phyloP scores from a whole-genome alignment of 164 flowering plant species.

The Vitis riparia region DNA sequence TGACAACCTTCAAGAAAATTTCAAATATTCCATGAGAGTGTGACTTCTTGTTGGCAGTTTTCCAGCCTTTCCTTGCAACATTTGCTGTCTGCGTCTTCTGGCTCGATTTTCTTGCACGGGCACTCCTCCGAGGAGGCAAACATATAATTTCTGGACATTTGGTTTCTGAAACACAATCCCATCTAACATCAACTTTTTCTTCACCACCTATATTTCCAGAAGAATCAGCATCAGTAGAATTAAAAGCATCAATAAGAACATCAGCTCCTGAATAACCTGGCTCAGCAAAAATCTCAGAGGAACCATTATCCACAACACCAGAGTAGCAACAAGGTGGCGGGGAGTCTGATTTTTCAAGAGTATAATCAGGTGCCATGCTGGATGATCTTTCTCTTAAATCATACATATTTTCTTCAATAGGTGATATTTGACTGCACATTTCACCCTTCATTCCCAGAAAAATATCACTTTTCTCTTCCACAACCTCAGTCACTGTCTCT shows the following conservation, averaged over 20 bases:
- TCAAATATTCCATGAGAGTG: slow-evolving; percentile 8
- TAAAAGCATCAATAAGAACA: slow-evolving; percentile 14
- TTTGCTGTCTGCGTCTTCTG: slow-evolving; percentile 25
- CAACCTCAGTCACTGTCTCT: slow-evolving; percentile 6
- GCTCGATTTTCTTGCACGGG: slow-evolving; percentile 25
- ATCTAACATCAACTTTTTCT: slow-evolving; percentile 18
- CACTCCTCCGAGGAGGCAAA: slow-evolving; percentile 33
- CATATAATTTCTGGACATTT: slow-evolving; percentile 21
- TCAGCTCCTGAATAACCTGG: slow-evolving; percentile 19
- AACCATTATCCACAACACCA: slow-evolving; percentile 6
- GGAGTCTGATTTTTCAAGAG: slow-evolving; percentile 20
- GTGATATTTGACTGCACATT: slow-evolving; percentile 1
- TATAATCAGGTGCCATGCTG: not conserved
- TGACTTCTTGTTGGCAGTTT: slow-evolving; percentile 15
- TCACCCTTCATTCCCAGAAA: slow-evolving; percentile 6
- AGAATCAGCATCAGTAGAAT: slow-evolving; percentile 22
- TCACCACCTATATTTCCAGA: slow-evolving; percentile 16
- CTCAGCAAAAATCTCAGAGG: slow-evolving; percentile 12
- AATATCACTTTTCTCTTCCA: slow-evolving; percentile 20
- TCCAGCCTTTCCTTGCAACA: slow-evolving; percentile 26
- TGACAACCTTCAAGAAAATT: slow-evolving; percentile 24
- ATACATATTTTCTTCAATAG: slow-evolving; percentile 16
- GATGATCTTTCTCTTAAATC: slow-evolving; percentile 15
- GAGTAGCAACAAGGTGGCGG: slow-evolving; percentile 19
- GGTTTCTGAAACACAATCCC: slow-evolving; percentile 17